A percentile compares a stretch with the other conserved stretches of the same genome.
phyloP scores from a whole-genome alignment of 495 filamentous ascomycete species.

The Neurospora sp. region DNA sequence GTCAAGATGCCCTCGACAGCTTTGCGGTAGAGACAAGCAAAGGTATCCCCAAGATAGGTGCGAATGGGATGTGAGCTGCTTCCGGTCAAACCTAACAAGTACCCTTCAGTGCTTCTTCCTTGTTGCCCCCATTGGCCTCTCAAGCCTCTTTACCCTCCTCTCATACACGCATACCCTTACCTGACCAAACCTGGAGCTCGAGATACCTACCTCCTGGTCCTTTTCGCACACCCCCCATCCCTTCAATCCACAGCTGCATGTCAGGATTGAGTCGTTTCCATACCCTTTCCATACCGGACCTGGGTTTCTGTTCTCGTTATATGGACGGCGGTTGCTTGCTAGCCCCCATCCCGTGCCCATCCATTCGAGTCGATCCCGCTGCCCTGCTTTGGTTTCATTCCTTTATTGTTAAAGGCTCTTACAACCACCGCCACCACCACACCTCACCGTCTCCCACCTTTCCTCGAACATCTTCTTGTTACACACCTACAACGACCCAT shows the following conservation, averaged over 20 bases:
- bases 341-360: constrained; percentile 23
- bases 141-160: not conserved
- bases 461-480: constrained; percentile 41
- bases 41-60: not conserved
- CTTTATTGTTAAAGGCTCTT: constrained; percentile 6
- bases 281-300: not conserved
- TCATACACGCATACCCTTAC: not conserved
- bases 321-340: constrained; percentile 6
- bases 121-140: not conserved
- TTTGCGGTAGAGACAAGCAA: not conserved
- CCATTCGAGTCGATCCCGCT: constrained; percentile 24
- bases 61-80: constrained; percentile 10
- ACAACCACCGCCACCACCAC: constrained; percentile 5
- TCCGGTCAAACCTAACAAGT: constrained; percentile 9
- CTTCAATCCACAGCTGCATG: constrained; percentile 3
- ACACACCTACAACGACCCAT: constrained; percentile 20
- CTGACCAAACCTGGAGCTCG: not conserved
- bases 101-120: not conserved
- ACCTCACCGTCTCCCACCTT: constrained; percentile 15
- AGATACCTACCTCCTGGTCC: constrained; percentile 1
- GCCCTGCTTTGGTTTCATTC: constrained; percentile 12
- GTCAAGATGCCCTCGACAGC: not conserved
- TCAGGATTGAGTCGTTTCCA: constrained; percentile 12
- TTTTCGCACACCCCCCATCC: constrained; percentile 8
- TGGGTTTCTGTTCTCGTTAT: not conserved